Conservation (phyloP, 2,329 filamentous ascomycete species). For the Macrophomina pseudophaseolina region DNA sequence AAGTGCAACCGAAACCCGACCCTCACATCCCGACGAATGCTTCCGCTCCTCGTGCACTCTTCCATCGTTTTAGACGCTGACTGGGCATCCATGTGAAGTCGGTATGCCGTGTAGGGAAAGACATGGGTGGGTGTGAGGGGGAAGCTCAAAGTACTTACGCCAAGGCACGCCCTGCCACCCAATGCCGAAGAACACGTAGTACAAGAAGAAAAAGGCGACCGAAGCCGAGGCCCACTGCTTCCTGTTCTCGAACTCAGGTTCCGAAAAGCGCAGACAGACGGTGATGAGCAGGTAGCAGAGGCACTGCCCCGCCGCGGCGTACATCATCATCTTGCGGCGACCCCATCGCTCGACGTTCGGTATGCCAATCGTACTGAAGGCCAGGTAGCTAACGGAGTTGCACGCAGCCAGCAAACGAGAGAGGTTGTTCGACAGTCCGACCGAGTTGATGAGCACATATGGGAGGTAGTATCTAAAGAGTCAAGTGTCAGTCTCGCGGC, state of each 20-base stretch:
- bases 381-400: constrained; percentile 56
- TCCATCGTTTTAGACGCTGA: no score
- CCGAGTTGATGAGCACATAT: constrained; percentile 63
- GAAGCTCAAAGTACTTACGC: constrained; percentile 24
- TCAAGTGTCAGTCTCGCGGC: not conserved
- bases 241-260: constrained; percentile 31
- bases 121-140: no score
- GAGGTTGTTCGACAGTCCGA: constrained; percentile 59
- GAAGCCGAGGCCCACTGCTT: constrained; percentile 46
- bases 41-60: no score
- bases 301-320: constrained; percentile 58
- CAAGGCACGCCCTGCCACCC: constrained; percentile 56
- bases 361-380: constrained; percentile 55
- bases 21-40: no score
- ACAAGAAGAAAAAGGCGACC: constrained; percentile 59
- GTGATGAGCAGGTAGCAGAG: constrained; percentile 60
- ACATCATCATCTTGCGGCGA: constrained; percentile 65
- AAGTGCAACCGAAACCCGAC: no score
- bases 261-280: constrained; percentile 53
- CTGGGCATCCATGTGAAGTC: no score
- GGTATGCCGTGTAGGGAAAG: no score
- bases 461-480: constrained; percentile 57
- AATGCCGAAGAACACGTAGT: constrained; percentile 60
- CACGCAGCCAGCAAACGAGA: constrained; percentile 62
- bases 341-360: constrained; percentile 58